These are phyloP conservation scores for Coriaria nepalensis DNA, from an alignment of 306 rosid genomes.

Conservation along the genomic window DNA sequence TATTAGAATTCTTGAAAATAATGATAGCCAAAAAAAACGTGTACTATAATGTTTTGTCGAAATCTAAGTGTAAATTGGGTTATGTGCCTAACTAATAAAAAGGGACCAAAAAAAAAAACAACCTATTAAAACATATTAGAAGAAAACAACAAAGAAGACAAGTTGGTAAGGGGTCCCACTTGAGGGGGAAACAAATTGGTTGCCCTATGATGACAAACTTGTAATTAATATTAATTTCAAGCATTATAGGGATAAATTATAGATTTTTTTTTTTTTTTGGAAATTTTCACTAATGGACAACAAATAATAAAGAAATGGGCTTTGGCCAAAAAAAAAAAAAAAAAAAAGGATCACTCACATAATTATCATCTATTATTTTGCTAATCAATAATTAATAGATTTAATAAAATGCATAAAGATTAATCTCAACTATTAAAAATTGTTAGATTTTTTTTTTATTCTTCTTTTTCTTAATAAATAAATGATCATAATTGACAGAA, in stretches of 20 bases:
- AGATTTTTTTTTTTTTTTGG: conserved; percentile 13
- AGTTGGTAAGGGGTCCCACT: conserved; percentile 28
- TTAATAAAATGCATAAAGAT: too few species aligned
- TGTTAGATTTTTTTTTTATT: too few species aligned
- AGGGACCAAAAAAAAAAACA: conserved; percentile 5
- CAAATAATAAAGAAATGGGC: conserved; percentile 6
- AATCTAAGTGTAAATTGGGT: conserved; percentile 12
- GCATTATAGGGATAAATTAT: conserved; percentile 28
- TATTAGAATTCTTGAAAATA: too few species aligned
- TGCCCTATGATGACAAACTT: conserved; percentile 64
- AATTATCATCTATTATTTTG: conserved; percentile 15
- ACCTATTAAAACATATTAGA: not conserved
- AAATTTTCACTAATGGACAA: conserved; percentile 22
- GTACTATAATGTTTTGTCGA: too few species aligned
- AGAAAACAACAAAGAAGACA: not conserved
- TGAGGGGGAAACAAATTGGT: conserved; percentile 52
- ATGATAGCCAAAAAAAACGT: too few species aligned
- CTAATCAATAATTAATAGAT: not conserved
- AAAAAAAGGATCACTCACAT: not conserved
- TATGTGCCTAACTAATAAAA: conserved; percentile 20
- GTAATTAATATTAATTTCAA: conserved; percentile 18
- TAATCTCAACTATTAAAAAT: too few species aligned
- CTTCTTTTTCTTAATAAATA: too few species aligned
- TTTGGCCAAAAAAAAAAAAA: too few species aligned
- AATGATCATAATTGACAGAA: too few species aligned